phyloP scores from a whole-genome alignment of 2,329 filamentous ascomycete genomes.

The Fusarium odoratissimum region DNA sequence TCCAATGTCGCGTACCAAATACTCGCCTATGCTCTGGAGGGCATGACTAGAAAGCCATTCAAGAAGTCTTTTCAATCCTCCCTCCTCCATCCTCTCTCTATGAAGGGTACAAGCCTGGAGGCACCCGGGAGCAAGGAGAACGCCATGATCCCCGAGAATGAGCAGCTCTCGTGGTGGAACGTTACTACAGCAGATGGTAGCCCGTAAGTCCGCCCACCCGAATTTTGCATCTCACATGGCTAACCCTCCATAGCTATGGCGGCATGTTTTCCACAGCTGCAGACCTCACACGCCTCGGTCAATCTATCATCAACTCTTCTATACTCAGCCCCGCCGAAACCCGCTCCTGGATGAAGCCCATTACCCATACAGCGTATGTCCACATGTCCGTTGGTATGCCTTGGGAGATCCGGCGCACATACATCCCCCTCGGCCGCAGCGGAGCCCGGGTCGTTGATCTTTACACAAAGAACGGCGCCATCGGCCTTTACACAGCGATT shows the following conservation, averaged over 20 bases:
- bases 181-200: neutral
- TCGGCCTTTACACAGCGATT: neutral
- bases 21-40: conserved; percentile 9
- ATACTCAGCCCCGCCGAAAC: neutral
- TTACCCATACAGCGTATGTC: neutral
- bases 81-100: neutral
- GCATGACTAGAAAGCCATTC: conserved; percentile 5
- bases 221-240: rapidly evolving
- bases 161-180: neutral
- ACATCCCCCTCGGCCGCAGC: neutral
- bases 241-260: neutral
- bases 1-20: conserved; percentile 14
- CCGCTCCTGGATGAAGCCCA: conserved; percentile 14
- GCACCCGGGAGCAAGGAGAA: neutral
- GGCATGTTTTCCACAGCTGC: conserved; percentile 16
- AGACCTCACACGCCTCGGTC: conserved; percentile 3
- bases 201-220: neutral
- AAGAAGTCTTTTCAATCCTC: neutral
- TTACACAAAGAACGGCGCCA: conserved; percentile 12
- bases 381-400: conserved; percentile 17
- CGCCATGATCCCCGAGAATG: conserved; percentile 2
- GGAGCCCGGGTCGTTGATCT: neutral
- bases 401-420: conserved; percentile 16
- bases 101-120: neutral
- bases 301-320: conserved; percentile 11